phyloP scores from a whole-genome alignment of 2,329 filamentous ascomycete species.

The Emergomyces africanus region DNA sequence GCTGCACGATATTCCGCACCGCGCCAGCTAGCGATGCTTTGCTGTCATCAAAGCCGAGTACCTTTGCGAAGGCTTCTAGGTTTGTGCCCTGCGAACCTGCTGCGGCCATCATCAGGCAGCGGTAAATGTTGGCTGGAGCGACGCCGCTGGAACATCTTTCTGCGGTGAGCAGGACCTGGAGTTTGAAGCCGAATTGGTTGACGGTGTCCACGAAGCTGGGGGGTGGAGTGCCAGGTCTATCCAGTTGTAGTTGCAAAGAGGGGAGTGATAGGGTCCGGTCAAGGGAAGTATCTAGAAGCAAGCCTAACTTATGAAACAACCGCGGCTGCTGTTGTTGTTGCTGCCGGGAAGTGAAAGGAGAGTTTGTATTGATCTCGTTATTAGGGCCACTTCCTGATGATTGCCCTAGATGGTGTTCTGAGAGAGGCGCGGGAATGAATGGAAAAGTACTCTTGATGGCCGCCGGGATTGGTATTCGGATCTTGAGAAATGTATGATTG shows the following conservation, averaged over 20 bases:
- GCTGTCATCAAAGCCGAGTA: not conserved
- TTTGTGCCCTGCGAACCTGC: not conserved
- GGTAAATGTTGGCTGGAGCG: slow-evolving; percentile 4
- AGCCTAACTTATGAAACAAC: not conserved
- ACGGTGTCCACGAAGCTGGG: slow-evolving; percentile 1
- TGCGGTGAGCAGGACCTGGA: not conserved
- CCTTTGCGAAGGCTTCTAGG: not conserved
- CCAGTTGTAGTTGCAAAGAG: not conserved
- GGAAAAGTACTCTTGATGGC: not conserved
- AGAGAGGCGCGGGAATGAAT: not conserved
- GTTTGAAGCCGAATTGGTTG: slow-evolving; percentile 5
- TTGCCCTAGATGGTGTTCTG: not conserved
- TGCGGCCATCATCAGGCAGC: slow-evolving; percentile 5
- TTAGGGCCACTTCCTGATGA: not conserved
- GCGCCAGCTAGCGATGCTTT: not conserved
- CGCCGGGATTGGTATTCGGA: not conserved
- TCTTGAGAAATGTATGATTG: slow-evolving; percentile 5
- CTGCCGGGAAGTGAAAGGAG: not conserved
- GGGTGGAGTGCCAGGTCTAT: not conserved
- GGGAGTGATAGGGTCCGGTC: not conserved
- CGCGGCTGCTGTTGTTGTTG: not conserved
- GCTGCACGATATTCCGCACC: not conserved
- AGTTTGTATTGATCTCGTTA: not conserved
- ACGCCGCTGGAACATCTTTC: not conserved
- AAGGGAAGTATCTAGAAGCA: not conserved